Percentiles rank a stretch among this genome's conserved stretches.
Conservation (phyloP, 2,329 filamentous ascomycete species). For the Diaporthe sp. region DNA sequence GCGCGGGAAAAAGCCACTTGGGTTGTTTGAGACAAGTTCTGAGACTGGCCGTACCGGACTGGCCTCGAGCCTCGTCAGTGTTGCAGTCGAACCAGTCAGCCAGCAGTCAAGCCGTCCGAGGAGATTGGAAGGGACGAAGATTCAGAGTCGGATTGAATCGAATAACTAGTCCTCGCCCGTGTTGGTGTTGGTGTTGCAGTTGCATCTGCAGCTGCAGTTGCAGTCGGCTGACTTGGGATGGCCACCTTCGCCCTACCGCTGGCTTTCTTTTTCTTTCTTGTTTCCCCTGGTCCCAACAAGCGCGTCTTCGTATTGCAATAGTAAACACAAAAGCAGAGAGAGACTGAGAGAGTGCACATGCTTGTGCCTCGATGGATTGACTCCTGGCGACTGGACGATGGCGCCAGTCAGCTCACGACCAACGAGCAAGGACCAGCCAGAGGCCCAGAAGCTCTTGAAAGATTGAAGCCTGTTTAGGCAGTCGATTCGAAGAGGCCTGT, state of each 20-base stretch:
- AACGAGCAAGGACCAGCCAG: background rate
- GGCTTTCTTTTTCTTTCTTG: background rate
- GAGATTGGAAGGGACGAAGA: slow-evolving; percentile 24
- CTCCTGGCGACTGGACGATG: background rate
- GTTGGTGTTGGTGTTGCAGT: slow-evolving; percentile 1
- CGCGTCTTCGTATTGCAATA: slow-evolving; percentile 15
- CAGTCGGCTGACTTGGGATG: slow-evolving; percentile 20
- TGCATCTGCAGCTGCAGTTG: slow-evolving; percentile 6
- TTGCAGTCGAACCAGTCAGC: background rate
- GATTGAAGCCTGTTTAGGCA: background rate
- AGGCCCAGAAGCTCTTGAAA: background rate
- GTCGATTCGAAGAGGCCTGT: background rate
- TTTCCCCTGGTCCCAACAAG: background rate
- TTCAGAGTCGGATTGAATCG: slow-evolving; percentile 25
- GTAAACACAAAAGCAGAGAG: background rate
- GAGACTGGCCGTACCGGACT: slow-evolving; percentile 31
- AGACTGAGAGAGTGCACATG: background rate
- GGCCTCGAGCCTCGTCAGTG: slow-evolving; percentile 20
- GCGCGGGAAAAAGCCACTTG: slow-evolving; percentile 14
- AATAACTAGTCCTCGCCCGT: background rate
- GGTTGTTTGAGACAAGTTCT: slow-evolving; percentile 32
- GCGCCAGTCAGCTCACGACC: background rate
- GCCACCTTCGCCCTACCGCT: slow-evolving; percentile 1
- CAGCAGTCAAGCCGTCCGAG: background rate
- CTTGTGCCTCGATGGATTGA: background rate